A percentile compares a stretch with the other conserved stretches of the same genome.
These are phyloP conservation scores for Geoglossum cookeanum DNA, from an alignment of 2,329 filamentous ascomycete genomes.

Conservation along the genomic window DNA sequence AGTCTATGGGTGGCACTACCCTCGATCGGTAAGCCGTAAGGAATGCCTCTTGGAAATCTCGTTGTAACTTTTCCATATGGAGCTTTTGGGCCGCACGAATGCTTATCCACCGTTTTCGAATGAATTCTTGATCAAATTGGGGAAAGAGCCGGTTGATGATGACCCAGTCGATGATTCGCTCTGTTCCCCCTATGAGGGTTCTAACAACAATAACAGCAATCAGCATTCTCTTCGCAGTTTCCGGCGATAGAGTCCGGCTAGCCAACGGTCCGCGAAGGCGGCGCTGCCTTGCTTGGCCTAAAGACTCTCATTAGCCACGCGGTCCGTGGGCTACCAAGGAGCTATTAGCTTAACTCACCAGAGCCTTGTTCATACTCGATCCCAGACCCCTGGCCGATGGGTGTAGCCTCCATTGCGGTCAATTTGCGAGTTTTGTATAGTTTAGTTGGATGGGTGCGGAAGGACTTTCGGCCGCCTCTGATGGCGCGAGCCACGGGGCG, in stretches of 20 bases:
- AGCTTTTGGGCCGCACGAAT: constrained; percentile 20
- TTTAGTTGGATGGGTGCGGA: neutral
- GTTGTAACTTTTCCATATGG: constrained; percentile 25
- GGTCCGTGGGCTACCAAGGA: neutral
- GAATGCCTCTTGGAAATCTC: constrained; percentile 27
- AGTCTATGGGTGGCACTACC: constrained; percentile 25
- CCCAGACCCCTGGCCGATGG: neutral
- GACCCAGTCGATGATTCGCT: constrained; percentile 26
- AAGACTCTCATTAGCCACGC: neutral
- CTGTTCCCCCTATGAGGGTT: constrained; percentile 24
- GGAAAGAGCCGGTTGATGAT: constrained; percentile 25
- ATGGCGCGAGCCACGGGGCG: neutral
- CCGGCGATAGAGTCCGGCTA: neutral
- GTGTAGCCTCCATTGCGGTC: neutral
- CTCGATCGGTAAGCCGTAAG: constrained; percentile 25
- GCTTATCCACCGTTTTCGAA: constrained; percentile 21
- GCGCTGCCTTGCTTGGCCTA: neutral
- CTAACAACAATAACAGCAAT: constrained; percentile 26
- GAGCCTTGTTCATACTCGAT: neutral
- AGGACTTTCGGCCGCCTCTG: neutral
- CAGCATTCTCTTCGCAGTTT: constrained; percentile 18
- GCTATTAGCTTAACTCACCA: neutral
- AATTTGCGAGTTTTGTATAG: constrained; percentile 1
- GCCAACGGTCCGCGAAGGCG: neutral
- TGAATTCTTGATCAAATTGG: constrained; percentile 18